Evolutionary conservation across 2,329 filamentous ascomycete genomes (phyloP).

Genomic region (Trichoderma gracile): DNA sequence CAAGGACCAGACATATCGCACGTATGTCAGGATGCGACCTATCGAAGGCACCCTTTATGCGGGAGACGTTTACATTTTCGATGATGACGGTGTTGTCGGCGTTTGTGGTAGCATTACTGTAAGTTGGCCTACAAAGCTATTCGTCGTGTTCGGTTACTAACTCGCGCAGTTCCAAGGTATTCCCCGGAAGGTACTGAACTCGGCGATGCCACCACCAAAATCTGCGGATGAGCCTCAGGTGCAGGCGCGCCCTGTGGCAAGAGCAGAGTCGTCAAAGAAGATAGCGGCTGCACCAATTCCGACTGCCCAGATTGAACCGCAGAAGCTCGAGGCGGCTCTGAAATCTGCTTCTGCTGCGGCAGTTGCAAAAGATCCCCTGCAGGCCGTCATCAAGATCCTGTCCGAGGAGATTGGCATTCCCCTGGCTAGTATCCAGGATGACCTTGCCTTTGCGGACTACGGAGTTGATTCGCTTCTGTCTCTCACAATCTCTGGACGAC

Average conservation of each 20-base stretch:
- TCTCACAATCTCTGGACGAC: conserved; percentile 23
- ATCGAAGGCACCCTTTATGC: conserved; percentile 47
- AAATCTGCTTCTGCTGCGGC: conserved; percentile 10
- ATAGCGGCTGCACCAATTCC: background rate
- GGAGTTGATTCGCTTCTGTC: conserved; percentile 24
- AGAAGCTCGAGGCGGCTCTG: conserved; percentile 16
- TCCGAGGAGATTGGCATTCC: conserved; percentile 57
- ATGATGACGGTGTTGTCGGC: conserved; percentile 52
- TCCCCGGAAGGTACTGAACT: conserved; percentile 5
- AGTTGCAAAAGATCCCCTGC: conserved; percentile 10
- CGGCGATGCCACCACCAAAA: conserved; percentile 4
- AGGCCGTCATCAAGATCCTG: conserved; percentile 48
- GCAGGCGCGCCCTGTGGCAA: background rate
- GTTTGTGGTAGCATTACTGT: conserved; percentile 53
- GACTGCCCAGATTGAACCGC: background rate
- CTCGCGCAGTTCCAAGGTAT: conserved; percentile 20
- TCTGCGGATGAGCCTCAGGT: background rate
- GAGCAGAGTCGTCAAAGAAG: background rate
- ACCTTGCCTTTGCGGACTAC: conserved; percentile 13
- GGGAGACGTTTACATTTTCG: conserved; percentile 58
- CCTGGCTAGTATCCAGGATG: conserved; percentile 54
- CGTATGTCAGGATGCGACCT: conserved; percentile 59
- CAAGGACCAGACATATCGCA: conserved; percentile 43
- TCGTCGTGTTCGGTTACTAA: background rate
- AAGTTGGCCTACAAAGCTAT: background rate